Base-by-base conservation (phyloP, 306 rosid species). In the Astragalus membranaceus region DNA sequence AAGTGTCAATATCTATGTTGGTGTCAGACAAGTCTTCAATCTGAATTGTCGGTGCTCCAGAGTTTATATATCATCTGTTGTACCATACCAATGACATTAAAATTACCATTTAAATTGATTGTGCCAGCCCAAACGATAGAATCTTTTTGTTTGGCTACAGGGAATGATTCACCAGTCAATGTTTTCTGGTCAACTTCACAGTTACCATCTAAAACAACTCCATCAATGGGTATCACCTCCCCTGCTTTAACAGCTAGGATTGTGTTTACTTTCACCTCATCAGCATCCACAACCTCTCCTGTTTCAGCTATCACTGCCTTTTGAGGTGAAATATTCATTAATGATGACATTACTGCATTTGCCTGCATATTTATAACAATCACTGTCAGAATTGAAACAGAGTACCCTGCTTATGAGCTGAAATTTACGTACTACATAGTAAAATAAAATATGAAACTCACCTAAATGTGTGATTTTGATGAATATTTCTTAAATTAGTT, bases 121-220 rank as follows among this genome's bases (percentile, higher is more conserved):
- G 99, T 95, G 42, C 97, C 99, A 37, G 97, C 96, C 97, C 89
- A 95, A 29, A 95, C 95, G 47, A 61, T 80, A 11, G 99, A 91
- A 42, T 86, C 89, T 50, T 73, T 85, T 33, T 79, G 92, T 78
- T 95, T 95, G 69, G 96, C 73, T 20, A 87, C 99, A 13, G 97
- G 99, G 72, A 83, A 86, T 17, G 99, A 91, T 64, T 95, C 99
- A 4, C 99, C 99, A 0, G 97, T 91, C 39, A 95, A 83, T 13
- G 91, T 82, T 73, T 95, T 91, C 82, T 95, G 96, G 26, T 95
- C 99, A 1, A 89, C 95, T 73, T 95, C 99, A 32, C 92, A 85
- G 26, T 75, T 70, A 7, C 99, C 99, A 46, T 87, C 96, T 5
- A 80, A 41, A 51, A 95, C 95, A 46, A 91, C 35, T 15, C 99